Conservation (phyloP, 2,329 filamentous ascomycete genomes). For the Fusarium metavorans region DNA sequence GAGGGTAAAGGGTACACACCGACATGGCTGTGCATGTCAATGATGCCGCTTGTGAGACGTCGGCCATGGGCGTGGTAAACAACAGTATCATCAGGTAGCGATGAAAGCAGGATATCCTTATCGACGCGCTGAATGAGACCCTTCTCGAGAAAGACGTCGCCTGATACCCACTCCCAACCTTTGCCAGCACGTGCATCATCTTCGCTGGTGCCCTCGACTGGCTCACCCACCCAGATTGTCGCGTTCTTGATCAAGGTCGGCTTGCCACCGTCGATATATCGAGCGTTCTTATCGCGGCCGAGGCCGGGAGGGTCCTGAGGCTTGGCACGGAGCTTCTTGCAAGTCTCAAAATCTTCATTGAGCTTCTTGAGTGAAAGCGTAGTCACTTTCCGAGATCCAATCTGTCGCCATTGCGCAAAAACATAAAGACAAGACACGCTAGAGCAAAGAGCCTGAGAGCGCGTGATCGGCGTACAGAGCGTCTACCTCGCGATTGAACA, state of each 20-base stretch:
- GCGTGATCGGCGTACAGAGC: slow-evolving; percentile 56
- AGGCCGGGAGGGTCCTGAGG: slow-evolving; percentile 67
- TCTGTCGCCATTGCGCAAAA: slow-evolving; percentile 62
- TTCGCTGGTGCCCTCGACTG: slow-evolving; percentile 59
- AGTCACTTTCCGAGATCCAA: slow-evolving; percentile 46
- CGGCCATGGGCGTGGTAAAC: slow-evolving; percentile 71
- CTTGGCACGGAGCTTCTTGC: slow-evolving; percentile 65
- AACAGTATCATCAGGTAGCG: slow-evolving; percentile 60
- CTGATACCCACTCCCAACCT: slow-evolving; percentile 69
- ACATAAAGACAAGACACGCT: slow-evolving; percentile 62
- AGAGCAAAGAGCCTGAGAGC: slow-evolving; percentile 58
- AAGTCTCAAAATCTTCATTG: slow-evolving; percentile 65
- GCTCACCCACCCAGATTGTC: slow-evolving; percentile 75
- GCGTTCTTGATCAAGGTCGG: slow-evolving; percentile 75
- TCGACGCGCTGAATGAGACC: slow-evolving; percentile 71
- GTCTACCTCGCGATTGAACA: slow-evolving; percentile 38
- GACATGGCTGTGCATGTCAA: slow-evolving; percentile 79
- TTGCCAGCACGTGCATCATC: slow-evolving; percentile 68
- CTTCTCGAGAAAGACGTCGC: slow-evolving; percentile 71
- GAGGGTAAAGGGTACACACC: slow-evolving; percentile 69
- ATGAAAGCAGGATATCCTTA: slow-evolving; percentile 54
- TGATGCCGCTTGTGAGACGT: slow-evolving; percentile 73
- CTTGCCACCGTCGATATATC: slow-evolving; percentile 68
- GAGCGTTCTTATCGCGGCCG: slow-evolving; percentile 70
- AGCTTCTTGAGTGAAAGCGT: slow-evolving; percentile 66